Base-by-base conservation (phyloP, 2,329 filamentous ascomycete genomes). In the Fusarium caatingaense region DNA sequence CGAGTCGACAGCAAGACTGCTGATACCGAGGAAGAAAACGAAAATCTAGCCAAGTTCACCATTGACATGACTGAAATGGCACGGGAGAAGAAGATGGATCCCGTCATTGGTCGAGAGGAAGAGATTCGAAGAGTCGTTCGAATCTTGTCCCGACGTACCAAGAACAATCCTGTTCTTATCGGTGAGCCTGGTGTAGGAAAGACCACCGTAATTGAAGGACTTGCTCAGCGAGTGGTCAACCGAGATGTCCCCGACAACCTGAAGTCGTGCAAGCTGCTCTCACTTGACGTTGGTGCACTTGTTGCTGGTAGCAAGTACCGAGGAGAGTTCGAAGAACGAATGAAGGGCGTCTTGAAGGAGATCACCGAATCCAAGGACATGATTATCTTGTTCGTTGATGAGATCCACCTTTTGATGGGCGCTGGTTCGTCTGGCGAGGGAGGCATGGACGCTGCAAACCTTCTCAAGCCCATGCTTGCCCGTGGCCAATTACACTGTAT, bases 281-380 rank as follows among this genome's bases (percentile, higher is more conserved):
- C 96, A 6, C 89, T 99, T 47, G 96, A 99, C 77, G 95, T 99
- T 49, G 96, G 96, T 75, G 92, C 95, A 25, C 86, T 99, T 60
- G 95, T 99, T 69, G 96, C 96, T 62, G 96, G 96, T 73, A 98
- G 94, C 88, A 99, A 99, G 83, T 99, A 97, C 84, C 91, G 96
- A 51, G 96, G 96, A 83, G 96, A 99, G 80, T 99, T 99, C 64
- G 96, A 99, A 80, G 96, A 99, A 85, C 90, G 96, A 74, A 98
- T 99, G 94, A 99, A 99, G 87, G 94, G 95, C 58, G 96, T 99
- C 8, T 82, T 99, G 75, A 99, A 98, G 81, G 96, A 99, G 83
- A 97, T 99, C 63, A 88, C 94, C 73, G 91, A 97, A 60, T 93
- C 94, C 54, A 97, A 96, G 79, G 95, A 98, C 61, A 97, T 94